Evolutionary conservation across 2,329 filamentous ascomycete species (phyloP), one percentile per base, ranked within the genome.

Genomic region (Dothideomycetes sp.): DNA sequence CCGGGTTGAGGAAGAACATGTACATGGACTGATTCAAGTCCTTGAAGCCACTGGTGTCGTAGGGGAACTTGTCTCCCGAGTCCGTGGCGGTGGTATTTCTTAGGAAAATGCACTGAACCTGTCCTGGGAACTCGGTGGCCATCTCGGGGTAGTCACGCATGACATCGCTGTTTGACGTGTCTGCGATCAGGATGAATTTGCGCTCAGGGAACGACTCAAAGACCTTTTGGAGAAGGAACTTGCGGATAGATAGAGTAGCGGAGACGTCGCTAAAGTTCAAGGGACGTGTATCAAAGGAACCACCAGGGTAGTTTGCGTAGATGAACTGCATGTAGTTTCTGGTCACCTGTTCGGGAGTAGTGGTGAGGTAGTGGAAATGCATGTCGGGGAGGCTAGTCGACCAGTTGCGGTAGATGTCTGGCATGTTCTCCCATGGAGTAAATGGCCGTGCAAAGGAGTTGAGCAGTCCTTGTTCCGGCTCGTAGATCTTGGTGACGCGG

Each of bases 341-440:
- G 1, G 83, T 85, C 4, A 77, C 71, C 56, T 88, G 83, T 60
- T 87, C 83, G 0, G 83, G 83, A 0, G 82, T 85, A 0, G 83
- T 88, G 0, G 83, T 88, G 15, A 88, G 68, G 61, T 88, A 88
- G 61, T 87, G 82, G 65, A 87, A 88, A 56, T 87, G 83, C 45
- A 79, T 68, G 51, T 84, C 71, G 0, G 75, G 71, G 11, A 84
- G 65, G 16, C 68, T 73, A n/a, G 62, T 61, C 1, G 73, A 77
- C 81, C 82, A 87, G 52, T 85, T 84, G 47, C 77, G 74, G 56
- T 85, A 88, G 48, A 87, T 79, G 2, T 77, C 69, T 0, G 82
- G 82, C 84, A 88, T 88, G 59, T 87, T 81, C 67, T 80, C 68
- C 83, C 83, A 88, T 0, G 74, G 68, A 0, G 68, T 71, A 55